These are phyloP conservation scores for Annulohypoxylon maeteangense DNA, from an alignment of 495 filamentous ascomycete species.

Conservation along the genomic window DNA sequence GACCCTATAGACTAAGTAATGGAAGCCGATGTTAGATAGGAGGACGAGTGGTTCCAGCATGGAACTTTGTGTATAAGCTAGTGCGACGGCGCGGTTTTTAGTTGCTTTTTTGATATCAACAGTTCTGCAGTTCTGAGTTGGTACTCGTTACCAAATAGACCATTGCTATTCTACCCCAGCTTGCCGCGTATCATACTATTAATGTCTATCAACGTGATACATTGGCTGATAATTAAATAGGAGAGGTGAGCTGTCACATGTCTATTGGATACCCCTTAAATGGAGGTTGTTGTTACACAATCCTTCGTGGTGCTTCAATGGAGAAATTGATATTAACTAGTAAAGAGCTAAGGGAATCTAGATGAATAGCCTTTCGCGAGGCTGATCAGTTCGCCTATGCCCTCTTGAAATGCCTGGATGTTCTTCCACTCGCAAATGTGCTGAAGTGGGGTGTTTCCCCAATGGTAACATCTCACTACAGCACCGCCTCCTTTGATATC, in stretches of 20 bases:
- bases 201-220: neutral
- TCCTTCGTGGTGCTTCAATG: neutral
- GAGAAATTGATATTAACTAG: neutral
- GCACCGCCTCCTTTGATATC: slow-evolving; percentile 22
- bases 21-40: neutral
- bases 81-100: neutral
- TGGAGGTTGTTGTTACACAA: slow-evolving; percentile 4
- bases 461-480: neutral
- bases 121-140: neutral
- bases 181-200: neutral
- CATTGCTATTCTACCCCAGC: slow-evolving; percentile 2
- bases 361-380: neutral
- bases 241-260: slow-evolving; percentile 18
- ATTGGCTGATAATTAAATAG: neutral
- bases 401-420: slow-evolving; percentile 14
- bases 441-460: neutral
- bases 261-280: slow-evolving; percentile 31
- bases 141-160: neutral
- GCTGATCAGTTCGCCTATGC: slow-evolving; percentile 17
- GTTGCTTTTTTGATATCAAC: slow-evolving; percentile 12
- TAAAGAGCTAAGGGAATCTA: neutral
- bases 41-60: neutral
- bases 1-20: neutral
- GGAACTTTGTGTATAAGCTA: neutral
- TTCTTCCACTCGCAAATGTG: neutral